Evolutionary conservation across 1,284 basidiomycete genomes (phyloP).

Genomic region (Ceratobasidium sp.): DNA sequence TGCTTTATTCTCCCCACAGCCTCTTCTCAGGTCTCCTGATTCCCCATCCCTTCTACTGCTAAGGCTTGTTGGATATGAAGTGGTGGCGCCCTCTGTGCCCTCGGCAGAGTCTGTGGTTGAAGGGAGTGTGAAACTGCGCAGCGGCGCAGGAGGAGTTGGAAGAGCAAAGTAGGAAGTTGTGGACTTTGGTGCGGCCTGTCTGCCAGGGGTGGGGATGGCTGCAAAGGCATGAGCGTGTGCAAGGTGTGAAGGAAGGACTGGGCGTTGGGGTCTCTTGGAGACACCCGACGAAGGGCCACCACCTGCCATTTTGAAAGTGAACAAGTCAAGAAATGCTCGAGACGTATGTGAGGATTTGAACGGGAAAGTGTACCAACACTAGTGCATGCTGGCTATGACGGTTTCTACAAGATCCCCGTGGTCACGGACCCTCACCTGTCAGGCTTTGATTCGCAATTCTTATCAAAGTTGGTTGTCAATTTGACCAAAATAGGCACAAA

Average conservation of each 20-base stretch:
- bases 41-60: not conserved
- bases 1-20: not conserved
- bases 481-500: constrained; percentile 1
- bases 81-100: not conserved
- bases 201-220: constrained; percentile 18
- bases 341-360: not conserved
- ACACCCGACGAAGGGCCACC: not conserved
- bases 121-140: constrained; percentile 25
- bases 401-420: not conserved
- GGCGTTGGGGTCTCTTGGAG: constrained; percentile 23
- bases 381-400: constrained; percentile 19
- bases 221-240: constrained; percentile 38
- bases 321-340: not conserved
- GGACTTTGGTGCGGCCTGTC: not conserved
- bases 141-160: constrained; percentile 28
- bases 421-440: not conserved
- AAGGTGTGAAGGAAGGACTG: constrained; percentile 17
- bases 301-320: constrained; percentile 1
- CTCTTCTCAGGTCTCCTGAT: not conserved
- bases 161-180: constrained; percentile 28
- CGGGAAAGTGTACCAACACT: not conserved
- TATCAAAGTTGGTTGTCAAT: constrained; percentile 7
- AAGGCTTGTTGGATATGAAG: constrained; percentile 5
- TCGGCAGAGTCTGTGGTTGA: not conserved
- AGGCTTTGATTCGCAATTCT: not conserved